Percentiles rank a stretch among this genome's conserved stretches.
Conservation (phyloP, 495 filamentous ascomycete genomes). For the Acidomyces sp. region DNA sequence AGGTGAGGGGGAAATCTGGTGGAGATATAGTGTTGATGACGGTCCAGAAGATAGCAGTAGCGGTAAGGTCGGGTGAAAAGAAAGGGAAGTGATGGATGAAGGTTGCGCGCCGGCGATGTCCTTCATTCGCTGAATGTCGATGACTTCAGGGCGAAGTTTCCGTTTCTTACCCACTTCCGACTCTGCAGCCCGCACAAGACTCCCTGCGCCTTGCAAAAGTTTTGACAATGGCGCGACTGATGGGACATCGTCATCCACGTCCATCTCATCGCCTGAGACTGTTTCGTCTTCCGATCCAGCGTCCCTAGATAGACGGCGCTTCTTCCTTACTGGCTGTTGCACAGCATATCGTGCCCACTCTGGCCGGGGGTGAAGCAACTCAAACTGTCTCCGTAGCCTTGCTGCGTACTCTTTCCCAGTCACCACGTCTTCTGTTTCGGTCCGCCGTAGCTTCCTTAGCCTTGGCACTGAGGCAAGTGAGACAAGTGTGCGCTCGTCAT, state of each 20-base stretch:
- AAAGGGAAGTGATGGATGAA: slow-evolving; percentile 68
- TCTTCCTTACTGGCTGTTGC: slow-evolving; percentile 26
- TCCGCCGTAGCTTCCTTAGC: slow-evolving; percentile 65
- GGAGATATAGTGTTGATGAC: slow-evolving; percentile 70
- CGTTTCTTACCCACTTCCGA: slow-evolving; percentile 33
- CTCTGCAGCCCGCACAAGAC: slow-evolving; percentile 28
- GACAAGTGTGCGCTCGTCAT: slow-evolving; percentile 75
- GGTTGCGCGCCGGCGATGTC: slow-evolving; percentile 48
- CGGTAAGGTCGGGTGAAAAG: slow-evolving; percentile 77
- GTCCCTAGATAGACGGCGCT: slow-evolving; percentile 32
- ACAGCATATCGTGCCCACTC: slow-evolving; percentile 54
- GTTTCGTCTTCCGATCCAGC: slow-evolving; percentile 23
- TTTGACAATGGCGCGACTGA: slow-evolving; percentile 64
- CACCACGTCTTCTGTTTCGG: slow-evolving; percentile 73
- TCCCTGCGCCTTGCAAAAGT: slow-evolving; percentile 56
- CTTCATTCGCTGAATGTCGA: slow-evolving; percentile 67
- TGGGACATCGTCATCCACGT: slow-evolving; percentile 42
- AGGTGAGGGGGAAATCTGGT: slow-evolving; percentile 69
- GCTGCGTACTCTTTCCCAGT: slow-evolving; percentile 73
- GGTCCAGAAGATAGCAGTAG: slow-evolving; percentile 79
- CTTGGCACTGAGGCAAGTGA: slow-evolving; percentile 62
- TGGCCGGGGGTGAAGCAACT: slow-evolving; percentile 56
- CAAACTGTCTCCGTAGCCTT: slow-evolving; percentile 62
- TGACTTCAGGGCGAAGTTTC: slow-evolving; percentile 68
- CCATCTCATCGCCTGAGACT: slow-evolving; percentile 35